Conservation (phyloP, 2,329 filamentous ascomycete species). For the Hymenoscyphus linearis region DNA sequence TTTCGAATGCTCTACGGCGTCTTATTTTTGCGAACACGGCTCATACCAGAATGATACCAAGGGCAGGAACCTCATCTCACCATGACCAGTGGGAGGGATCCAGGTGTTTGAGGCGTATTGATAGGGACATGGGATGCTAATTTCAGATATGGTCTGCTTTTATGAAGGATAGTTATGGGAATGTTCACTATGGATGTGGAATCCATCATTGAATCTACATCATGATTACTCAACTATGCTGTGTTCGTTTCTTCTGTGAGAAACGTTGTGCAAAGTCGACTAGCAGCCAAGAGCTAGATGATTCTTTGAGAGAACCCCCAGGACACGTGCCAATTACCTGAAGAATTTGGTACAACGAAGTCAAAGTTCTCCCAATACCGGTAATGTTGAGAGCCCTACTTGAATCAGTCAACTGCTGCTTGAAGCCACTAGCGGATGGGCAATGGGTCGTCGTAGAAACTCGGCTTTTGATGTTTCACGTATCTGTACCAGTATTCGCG, state of each 20-base stretch:
- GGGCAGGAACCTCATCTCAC: constrained; percentile 1
- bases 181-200: neutral
- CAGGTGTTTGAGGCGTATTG: neutral
- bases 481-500: no score
- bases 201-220: neutral
- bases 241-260: neutral
- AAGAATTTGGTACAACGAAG: neutral
- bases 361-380: neutral
- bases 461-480: no score
- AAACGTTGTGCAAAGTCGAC: no score
- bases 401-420: neutral
- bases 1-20: neutral
- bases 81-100: neutral
- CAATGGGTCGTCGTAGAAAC: no score
- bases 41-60: constrained; percentile 1
- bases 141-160: neutral
- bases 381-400: neutral
- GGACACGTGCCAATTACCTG: neutral
- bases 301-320: no score
- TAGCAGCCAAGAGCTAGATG: no score
- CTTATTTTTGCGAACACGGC: neutral
- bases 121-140: neutral
- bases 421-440: no score
- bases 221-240: neutral
- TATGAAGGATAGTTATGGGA: neutral